Evolutionary conservation across 164 flowering plant genomes (phyloP).

Genomic region (Annona cherimola): DNA sequence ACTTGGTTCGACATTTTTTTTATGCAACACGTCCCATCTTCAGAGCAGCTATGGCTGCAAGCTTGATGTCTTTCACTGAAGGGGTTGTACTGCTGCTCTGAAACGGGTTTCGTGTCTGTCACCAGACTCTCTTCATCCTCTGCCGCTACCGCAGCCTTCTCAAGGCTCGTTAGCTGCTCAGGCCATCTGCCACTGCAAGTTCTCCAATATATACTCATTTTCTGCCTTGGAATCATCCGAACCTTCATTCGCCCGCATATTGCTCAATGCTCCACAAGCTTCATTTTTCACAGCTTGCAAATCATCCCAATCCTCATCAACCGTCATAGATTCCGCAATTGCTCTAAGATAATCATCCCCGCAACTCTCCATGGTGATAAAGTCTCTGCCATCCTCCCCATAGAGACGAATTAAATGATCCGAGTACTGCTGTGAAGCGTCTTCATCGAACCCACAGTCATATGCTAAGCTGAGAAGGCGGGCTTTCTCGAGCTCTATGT

Average conservation of each 20-base stretch:
- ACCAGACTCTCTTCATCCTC: slow-evolving; percentile 17
- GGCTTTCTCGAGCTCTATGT: slow-evolving; percentile 63
- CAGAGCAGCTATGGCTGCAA: too few relatives aligned
- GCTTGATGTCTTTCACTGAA: too few relatives aligned
- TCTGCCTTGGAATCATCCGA: slow-evolving; percentile 11
- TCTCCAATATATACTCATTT: slow-evolving; percentile 10
- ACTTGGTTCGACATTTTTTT: too few relatives aligned
- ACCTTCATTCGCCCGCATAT: slow-evolving; percentile 40
- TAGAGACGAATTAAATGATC: slow-evolving; percentile 71
- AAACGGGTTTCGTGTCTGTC: too few relatives aligned
- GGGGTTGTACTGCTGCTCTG: too few relatives aligned
- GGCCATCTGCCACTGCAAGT: slow-evolving; percentile 17
- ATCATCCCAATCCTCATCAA: slow-evolving; percentile 94
- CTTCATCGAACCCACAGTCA: slow-evolving; percentile 74
- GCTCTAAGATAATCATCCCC: slow-evolving; percentile 90
- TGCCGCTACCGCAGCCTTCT: slow-evolving; percentile 35
- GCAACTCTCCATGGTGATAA: slow-evolving; percentile 84
- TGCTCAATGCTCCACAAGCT: slow-evolving; percentile 64
- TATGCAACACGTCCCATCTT: too few relatives aligned
- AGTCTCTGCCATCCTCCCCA: slow-evolving; percentile 88
- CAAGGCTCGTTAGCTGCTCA: too few relatives aligned
- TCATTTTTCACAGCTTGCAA: slow-evolving; percentile 73
- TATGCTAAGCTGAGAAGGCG: slow-evolving; percentile 72
- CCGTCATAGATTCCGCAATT: slow-evolving; percentile 66
- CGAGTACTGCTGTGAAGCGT: slow-evolving; percentile 49